A percentile compares a stretch with the other conserved stretches of the same genome.
phyloP scores from a whole-genome alignment of 176 grass and related monocot species.

The Carex cristatella region DNA sequence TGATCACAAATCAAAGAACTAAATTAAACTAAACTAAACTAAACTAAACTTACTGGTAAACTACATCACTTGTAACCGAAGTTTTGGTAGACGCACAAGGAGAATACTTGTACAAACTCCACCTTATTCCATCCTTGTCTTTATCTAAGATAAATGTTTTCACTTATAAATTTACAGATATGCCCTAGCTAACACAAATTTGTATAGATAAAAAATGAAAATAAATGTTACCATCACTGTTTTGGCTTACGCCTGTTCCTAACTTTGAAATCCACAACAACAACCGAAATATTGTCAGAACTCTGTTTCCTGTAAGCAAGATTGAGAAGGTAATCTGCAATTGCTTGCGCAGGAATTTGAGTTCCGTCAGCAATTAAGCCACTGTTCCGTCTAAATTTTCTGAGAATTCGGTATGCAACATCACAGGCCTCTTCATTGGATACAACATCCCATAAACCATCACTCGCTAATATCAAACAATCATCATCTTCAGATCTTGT shows the following conservation, averaged over 20 bases:
- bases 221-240: constrained; percentile 1
- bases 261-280: constrained; percentile 42
- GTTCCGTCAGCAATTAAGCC: constrained; percentile 11
- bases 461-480: constrained; percentile 63
- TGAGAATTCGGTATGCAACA: constrained; percentile 31
- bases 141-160: background rate
- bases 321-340: constrained; percentile 30
- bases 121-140: background rate
- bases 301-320: constrained; percentile 38
- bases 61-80: background rate
- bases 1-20: background rate
- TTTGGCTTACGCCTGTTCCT: constrained; percentile 33
- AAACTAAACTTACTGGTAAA: no score
- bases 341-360: constrained; percentile 30
- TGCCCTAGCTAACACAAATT: background rate
- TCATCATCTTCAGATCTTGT: constrained; percentile 35
- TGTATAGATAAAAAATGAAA: background rate
- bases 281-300: constrained; percentile 42
- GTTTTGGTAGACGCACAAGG: background rate
- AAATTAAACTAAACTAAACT: no score
- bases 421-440: constrained; percentile 53
- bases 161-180: background rate
- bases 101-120: background rate
- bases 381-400: constrained; percentile 23
- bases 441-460: constrained; percentile 67